A percentile compares a stretch with the other conserved stretches of the same genome.
phyloP scores from a whole-genome alignment of 106 monocot genomes.

The Vanilla planifolia region DNA sequence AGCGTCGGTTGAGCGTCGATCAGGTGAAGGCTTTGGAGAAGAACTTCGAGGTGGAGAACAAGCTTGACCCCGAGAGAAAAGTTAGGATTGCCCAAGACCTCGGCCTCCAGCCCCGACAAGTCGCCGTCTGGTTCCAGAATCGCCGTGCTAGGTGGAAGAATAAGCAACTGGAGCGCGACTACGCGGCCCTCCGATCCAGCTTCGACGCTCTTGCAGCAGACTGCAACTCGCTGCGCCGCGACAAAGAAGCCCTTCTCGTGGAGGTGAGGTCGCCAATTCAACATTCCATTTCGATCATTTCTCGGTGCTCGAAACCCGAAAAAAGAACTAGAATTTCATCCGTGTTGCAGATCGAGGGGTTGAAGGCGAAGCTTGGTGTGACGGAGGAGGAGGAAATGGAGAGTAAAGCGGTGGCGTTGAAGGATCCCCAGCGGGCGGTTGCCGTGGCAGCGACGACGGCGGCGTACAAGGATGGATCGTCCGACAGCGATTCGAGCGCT shows the following conservation, averaged over 20 bases:
- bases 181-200: constrained; percentile 30
- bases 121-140: constrained; percentile 92
- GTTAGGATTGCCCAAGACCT: constrained; percentile 49
- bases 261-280: constrained; percentile 19
- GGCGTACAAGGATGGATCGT: constrained; percentile 32
- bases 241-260: constrained; percentile 39
- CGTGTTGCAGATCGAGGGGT: constrained; percentile 28
- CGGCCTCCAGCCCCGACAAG: constrained; percentile 70
- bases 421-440: neutral
- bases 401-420: neutral
- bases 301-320: neutral
- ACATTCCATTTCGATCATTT: neutral
- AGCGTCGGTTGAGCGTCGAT: constrained; percentile 51
- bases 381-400: constrained; percentile 10
- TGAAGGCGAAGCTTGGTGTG: constrained; percentile 22
- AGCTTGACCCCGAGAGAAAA: constrained; percentile 70
- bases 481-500: constrained; percentile 50
- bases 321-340: neutral
- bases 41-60: constrained; percentile 70
- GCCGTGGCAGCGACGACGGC: neutral
- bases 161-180: constrained; percentile 75
- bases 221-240: constrained; percentile 43
- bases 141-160: constrained; percentile 80
- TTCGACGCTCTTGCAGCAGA: constrained; percentile 33
- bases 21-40: constrained; percentile 66